Percentiles rank a stretch among this genome's conserved stretches.
These are phyloP conservation scores for Kalanchoe fedtschenkoi DNA, from an alignment of 164 flowering plant genomes.

Conservation along the genomic window DNA sequence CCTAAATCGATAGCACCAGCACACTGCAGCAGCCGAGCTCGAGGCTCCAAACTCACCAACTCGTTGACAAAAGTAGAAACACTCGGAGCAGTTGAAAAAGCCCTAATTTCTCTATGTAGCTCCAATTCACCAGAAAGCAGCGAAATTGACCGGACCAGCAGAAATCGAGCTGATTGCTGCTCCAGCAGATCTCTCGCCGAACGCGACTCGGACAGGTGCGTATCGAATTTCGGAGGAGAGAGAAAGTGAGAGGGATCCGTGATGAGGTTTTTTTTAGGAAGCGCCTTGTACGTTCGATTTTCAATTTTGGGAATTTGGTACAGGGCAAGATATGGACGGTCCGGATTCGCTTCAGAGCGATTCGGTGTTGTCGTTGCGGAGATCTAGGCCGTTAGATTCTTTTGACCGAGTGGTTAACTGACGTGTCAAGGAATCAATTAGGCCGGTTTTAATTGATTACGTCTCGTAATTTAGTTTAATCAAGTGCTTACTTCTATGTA, in stretches of 20 bases:
- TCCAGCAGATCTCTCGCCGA: background rate
- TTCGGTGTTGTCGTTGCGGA: background rate
- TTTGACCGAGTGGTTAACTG: constrained; percentile 1
- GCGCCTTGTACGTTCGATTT: background rate
- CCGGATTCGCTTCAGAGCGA: background rate
- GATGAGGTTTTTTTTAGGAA: background rate
- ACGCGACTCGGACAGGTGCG: background rate
- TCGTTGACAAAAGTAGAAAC: background rate
- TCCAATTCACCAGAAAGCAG: background rate
- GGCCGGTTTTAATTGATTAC: too few relatives aligned
- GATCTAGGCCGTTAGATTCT: background rate
- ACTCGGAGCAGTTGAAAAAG: background rate
- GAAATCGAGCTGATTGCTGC: background rate
- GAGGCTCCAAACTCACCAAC: background rate
- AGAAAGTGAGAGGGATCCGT: background rate
- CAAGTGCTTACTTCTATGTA: too few relatives aligned
- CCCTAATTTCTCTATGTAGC: background rate
- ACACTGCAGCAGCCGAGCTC: background rate
- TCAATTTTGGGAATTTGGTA: background rate
- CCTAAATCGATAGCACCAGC: background rate
- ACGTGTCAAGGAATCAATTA: background rate
- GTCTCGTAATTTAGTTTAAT: too few relatives aligned
- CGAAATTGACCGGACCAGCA: background rate
- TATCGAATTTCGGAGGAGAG: background rate
- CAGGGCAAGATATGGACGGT: background rate